These are phyloP conservation scores for Backusella luteola DNA, from an alignment of 192 early-diverging fungal genomes.

Conservation along the genomic window DNA sequence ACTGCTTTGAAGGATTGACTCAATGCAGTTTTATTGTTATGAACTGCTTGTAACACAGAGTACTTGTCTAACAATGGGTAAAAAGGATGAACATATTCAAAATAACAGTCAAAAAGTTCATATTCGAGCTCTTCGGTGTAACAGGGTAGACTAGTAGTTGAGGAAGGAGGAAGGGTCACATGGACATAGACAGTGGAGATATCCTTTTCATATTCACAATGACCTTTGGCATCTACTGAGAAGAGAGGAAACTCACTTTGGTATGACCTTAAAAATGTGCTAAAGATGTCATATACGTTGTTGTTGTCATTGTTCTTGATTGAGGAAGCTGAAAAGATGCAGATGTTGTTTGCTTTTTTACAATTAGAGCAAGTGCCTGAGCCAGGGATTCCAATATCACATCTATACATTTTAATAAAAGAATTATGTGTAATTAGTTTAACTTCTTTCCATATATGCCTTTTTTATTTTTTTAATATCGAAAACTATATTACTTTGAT, in stretches of 20 bases:
- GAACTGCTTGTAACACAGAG: not conserved
- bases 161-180: not conserved
- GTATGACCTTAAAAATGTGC: not conserved
- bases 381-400: conserved; percentile 22
- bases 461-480: not conserved
- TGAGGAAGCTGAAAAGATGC: conserved; percentile 11
- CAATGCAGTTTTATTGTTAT: not conserved
- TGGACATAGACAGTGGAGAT: not conserved
- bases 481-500: conserved; percentile 22
- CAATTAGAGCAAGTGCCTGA: conserved; percentile 24
- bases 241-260: not conserved
- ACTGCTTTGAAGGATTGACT: not conserved
- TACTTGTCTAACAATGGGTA: conserved; percentile 13
- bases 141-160: not conserved
- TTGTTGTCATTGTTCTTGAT: not conserved
- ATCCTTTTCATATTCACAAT: conserved; percentile 11
- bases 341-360: conserved; percentile 8
- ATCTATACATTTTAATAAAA: conserved; percentile 10
- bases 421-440: not conserved
- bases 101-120: conserved; percentile 12
- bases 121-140: conserved; percentile 4
- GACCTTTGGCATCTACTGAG: conserved; percentile 3
- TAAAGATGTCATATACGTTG: not conserved
- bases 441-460: not conserved
- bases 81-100: conserved; percentile 8